Conservation (phyloP, 768 basidiomycete genomes). For the Obba rivulosa region DNA sequence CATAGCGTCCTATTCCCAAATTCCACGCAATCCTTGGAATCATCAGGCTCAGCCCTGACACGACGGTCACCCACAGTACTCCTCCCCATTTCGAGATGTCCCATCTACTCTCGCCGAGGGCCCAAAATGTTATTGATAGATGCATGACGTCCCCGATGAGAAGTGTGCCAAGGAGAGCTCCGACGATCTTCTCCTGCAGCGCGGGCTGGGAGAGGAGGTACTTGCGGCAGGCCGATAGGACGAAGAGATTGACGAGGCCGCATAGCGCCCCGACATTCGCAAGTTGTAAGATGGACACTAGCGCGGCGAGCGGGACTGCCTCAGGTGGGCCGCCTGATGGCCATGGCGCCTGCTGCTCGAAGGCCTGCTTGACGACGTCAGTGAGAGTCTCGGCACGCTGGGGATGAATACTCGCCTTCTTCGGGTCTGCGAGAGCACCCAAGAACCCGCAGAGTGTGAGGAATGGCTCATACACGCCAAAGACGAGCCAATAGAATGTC, state of each 20-base stretch:
- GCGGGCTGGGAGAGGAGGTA: conserved; percentile 54
- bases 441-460: conserved; percentile 60
- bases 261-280: conserved; percentile 74
- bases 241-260: conserved; percentile 63
- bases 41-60: conserved; percentile 59
- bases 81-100: conserved; percentile 55
- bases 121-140: conserved; percentile 66
- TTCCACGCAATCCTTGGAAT: conserved; percentile 72
- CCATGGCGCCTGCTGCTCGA: conserved; percentile 78
- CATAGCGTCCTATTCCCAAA: conserved; percentile 69
- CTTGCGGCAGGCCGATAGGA: conserved; percentile 55
- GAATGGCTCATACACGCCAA: conserved; percentile 70
- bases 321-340: conserved; percentile 41
- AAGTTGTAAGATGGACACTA: conserved; percentile 69
- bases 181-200: conserved; percentile 68
- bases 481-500: conserved; percentile 66
- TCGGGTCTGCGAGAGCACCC: conserved; percentile 61
- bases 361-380: conserved; percentile 39
- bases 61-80: conserved; percentile 63
- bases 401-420: conserved; percentile 39
- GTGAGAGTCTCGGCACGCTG: neutral
- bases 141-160: conserved; percentile 67
- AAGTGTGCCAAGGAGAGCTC: conserved; percentile 60
- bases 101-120: conserved; percentile 68
- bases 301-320: conserved; percentile 52